Evolutionary conservation across 2,329 filamentous ascomycete genomes (phyloP).

Genomic region (Aspergillus candidus): DNA sequence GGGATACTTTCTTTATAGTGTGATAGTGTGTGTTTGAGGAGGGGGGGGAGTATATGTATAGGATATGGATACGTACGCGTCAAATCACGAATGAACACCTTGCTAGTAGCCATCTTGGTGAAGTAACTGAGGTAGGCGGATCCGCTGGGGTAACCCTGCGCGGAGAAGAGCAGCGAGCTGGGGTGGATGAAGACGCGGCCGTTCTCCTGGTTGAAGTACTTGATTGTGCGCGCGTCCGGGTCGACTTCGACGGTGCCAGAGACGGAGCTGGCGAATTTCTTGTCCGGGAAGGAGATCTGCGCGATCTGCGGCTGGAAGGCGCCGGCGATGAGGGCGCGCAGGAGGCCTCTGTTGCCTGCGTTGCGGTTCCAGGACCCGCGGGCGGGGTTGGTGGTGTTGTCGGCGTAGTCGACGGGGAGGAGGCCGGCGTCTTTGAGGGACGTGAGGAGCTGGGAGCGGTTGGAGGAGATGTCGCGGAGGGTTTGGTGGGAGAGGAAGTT

Average conservation of each 20-base stretch:
- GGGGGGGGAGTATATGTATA: not conserved
- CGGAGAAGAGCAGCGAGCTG: slow-evolving; percentile 76
- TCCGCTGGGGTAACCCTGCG: slow-evolving; percentile 67
- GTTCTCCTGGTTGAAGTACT: slow-evolving; percentile 82
- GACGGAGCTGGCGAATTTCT: slow-evolving; percentile 84
- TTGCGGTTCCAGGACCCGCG: slow-evolving; percentile 27
- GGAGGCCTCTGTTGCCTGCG: slow-evolving; percentile 42
- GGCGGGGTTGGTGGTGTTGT: slow-evolving; percentile 27
- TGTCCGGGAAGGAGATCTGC: slow-evolving; percentile 87
- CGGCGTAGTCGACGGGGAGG: slow-evolving; percentile 49
- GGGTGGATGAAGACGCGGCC: slow-evolving; percentile 91
- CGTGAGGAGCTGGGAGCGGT: slow-evolving; percentile 75
- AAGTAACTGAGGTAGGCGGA: slow-evolving; percentile 84
- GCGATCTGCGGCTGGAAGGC: slow-evolving; percentile 82
- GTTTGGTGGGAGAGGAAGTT: slow-evolving; percentile 82
- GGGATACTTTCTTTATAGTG: not conserved
- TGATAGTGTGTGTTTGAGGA: slow-evolving; percentile 1
- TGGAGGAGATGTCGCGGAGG: slow-evolving; percentile 80
- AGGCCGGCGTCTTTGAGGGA: slow-evolving; percentile 84
- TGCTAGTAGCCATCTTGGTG: slow-evolving; percentile 82
- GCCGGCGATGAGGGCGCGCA: slow-evolving; percentile 65
- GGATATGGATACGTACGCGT: slow-evolving; percentile 71
- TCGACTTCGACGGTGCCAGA: slow-evolving; percentile 89
- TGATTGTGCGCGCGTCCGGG: slow-evolving; percentile 84
- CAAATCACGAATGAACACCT: slow-evolving; percentile 84